phyloP scores from a whole-genome alignment of 768 basidiomycete genomes.

The Clavulina sp. region DNA sequence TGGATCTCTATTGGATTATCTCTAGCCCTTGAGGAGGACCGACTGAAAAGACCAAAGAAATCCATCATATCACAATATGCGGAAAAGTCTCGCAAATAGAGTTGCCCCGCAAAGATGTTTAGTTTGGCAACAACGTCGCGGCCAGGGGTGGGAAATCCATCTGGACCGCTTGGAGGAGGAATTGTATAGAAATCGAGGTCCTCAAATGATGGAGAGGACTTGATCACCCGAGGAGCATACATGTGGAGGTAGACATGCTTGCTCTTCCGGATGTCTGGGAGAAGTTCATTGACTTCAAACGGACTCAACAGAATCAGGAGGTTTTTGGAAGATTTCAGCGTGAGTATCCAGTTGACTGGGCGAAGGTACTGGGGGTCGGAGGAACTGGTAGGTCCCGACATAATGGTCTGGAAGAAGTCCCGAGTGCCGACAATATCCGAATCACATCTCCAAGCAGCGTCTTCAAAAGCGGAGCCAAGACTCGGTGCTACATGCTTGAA shows the following conservation, averaged over 20 bases:
- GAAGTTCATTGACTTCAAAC: constrained; percentile 23
- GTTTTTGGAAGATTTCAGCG: not conserved
- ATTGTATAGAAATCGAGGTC: constrained; percentile 19
- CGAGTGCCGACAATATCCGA: not conserved
- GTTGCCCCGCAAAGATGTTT: constrained; percentile 1
- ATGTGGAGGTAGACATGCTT: constrained; percentile 2
- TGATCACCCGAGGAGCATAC: constrained; percentile 2
- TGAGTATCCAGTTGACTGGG: constrained; percentile 29
- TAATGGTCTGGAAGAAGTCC: not conserved
- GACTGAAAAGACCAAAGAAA: not conserved
- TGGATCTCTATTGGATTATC: no score
- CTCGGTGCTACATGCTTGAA: no score
- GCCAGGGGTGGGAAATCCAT: not conserved
- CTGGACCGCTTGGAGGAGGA: constrained; percentile 11
- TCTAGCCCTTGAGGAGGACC: no score
- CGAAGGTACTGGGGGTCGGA: constrained; percentile 19
- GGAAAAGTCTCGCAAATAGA: not conserved
- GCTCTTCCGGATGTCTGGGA: constrained; percentile 23
- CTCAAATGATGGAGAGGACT: constrained; percentile 17
- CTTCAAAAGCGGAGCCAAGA: no score
- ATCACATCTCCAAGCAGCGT: no score
- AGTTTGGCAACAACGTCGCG: not conserved
- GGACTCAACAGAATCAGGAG: constrained; percentile 26
- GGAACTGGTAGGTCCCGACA: not conserved
- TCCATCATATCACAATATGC: not conserved